Evolutionary conservation across 805 yeast genomes (phyloP).

Genomic region (Zygosaccharomyces bailii): DNA sequence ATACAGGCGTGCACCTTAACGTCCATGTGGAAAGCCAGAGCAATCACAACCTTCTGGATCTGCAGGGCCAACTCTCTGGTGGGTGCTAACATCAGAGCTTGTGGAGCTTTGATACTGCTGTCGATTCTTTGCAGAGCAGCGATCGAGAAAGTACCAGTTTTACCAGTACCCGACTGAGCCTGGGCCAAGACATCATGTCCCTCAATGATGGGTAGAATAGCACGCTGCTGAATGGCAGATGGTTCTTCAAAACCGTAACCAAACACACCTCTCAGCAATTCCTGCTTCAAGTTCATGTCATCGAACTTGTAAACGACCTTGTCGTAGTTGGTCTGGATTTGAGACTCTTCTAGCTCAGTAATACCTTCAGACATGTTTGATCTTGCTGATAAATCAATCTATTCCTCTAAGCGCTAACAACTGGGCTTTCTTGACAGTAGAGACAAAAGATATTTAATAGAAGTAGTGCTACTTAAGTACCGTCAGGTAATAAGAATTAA

Average conservation of each 20-base stretch:
- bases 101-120: constrained; percentile 66
- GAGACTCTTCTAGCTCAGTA: constrained; percentile 74
- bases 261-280: constrained; percentile 60
- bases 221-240: constrained; percentile 96
- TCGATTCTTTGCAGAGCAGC: constrained; percentile 75
- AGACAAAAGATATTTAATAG: not conserved
- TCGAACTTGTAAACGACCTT: constrained; percentile 77
- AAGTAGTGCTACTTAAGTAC: not conserved
- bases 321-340: constrained; percentile 94
- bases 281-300: constrained; percentile 71
- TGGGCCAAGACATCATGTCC: constrained; percentile 97
- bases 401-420: not conserved
- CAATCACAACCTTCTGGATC: constrained; percentile 88
- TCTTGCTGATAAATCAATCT: constrained; percentile 10
- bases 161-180: constrained; percentile 99
- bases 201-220: constrained; percentile 88
- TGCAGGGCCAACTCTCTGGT: constrained; percentile 97
- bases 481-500: not conserved
- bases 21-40: constrained; percentile 87
- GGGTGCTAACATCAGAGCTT: constrained; percentile 93
- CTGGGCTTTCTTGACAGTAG: not conserved
- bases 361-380: constrained; percentile 52
- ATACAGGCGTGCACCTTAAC: constrained; percentile 93
- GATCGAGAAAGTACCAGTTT: constrained; percentile 96
- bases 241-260: constrained; percentile 95